Evolutionary conservation across 1,284 basidiomycete species (phyloP).

Genomic region (Schizophyllum amplum): DNA sequence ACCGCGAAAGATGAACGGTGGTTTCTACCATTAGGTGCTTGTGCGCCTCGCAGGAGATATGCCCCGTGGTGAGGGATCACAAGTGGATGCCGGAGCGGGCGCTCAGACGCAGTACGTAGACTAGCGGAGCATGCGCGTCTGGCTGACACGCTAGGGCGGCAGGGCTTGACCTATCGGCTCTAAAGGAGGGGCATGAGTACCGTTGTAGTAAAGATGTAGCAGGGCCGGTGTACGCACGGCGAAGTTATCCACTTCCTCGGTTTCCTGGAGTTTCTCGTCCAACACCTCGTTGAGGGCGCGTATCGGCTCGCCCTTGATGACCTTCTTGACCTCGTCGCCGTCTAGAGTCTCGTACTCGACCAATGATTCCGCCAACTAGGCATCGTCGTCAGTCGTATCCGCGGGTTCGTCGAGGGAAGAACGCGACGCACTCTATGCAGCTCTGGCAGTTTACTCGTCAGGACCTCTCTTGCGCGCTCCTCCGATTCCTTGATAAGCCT

Average conservation of each 20-base stretch:
- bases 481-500: constrained; percentile 44
- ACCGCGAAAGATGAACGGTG: background rate
- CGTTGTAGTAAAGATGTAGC: background rate
- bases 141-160: background rate
- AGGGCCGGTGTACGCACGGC: background rate
- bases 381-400: constrained; percentile 8
- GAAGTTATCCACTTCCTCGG: background rate
- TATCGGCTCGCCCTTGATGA: constrained; percentile 78
- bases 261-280: constrained; percentile 36
- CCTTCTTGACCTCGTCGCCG: constrained; percentile 75
- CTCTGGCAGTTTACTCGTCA: constrained; percentile 70
- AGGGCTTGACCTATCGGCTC: background rate
- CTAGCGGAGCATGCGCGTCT: background rate
- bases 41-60: background rate
- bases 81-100: background rate
- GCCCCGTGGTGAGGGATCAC: background rate
- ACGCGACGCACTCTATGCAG: constrained; percentile 61
- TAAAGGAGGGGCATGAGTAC: background rate
- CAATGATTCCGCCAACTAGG: constrained; percentile 77
- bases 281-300: constrained; percentile 57
- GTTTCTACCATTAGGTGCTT: background rate
- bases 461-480: constrained; percentile 57
- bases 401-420: background rate
- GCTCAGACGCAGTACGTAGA: background rate
- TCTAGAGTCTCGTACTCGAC: constrained; percentile 93